Evolutionary conservation across 352 stramenopile species (phyloP), one percentile per base, ranked within the genome.

Genomic region (Globisporangium viniferum): DNA sequence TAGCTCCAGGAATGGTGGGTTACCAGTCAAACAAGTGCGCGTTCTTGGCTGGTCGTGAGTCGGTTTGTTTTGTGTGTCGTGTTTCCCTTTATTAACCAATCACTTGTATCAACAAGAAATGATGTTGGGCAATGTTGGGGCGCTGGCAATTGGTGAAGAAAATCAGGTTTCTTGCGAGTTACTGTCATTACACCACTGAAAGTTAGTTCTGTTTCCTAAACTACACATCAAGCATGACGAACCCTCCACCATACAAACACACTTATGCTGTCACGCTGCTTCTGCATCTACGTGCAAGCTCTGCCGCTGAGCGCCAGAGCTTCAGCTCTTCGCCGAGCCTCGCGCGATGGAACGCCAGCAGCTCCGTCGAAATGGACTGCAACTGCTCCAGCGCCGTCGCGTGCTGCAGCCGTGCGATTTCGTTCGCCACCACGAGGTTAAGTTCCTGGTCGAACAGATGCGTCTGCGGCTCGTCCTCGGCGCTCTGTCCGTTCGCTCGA

Each of bases 361-460:
- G 44, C 33, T 77, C 63, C 5, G 44, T 48, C 3, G 62, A 73
- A 29, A 73, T 63, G 24, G 60, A 27, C 20, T 59, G 53, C n/a
- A 62, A 41, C 5, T 64, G 41, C 31, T 68, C 61, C 22, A 66
- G 7, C 15, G n/a, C 36, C 18, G 51, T 33, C 20, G 41, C 31
- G 31, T 58, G 20, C 35, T 49, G 22, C 1, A 69, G 56, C 2
- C 53, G 7, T 14, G 31, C 56, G 20, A 73, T 27, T 7, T 66
- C 62, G 27, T 61, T 35, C 9, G 68, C 68, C 15, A 73, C 68
- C 5, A 60, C 55, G 1, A 73, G 8, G 35, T 60, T 69, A 14
- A 82, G 31, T 7, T 56, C 49, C n/a, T 71, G 72, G 22, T 59
- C 69, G 41, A 82, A 83, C 8, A 86, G 35, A 5, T 31, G 71